Evolutionary conservation across 495 filamentous ascomycete genomes (phyloP), one percentile per base, ranked within the genome.

Genomic region (Neurospora hispaniola): DNA sequence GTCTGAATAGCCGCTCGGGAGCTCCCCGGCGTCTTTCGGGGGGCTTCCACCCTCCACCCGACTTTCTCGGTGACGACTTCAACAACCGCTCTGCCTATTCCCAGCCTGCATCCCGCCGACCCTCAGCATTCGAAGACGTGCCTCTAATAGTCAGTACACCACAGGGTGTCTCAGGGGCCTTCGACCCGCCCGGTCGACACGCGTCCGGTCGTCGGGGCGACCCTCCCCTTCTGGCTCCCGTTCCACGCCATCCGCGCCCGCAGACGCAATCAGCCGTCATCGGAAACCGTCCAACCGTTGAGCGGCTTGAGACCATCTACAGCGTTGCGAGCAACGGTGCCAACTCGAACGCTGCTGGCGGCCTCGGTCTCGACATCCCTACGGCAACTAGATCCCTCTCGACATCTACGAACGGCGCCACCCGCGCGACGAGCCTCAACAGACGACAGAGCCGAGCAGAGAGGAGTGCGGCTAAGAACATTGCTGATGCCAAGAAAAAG

Each of bases 261-360:
- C 76, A 79, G 39, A 79, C 80, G 5, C 81, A 80, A 42, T 77
- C 78, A 42, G 77, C 79, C 42, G 72, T 82, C 70, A 79, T 85
- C 23, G 54, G 54, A 38, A 66, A 35, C 27, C 83, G 85, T 11
- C 86, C 87, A 23, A 78, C 82, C 1, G 83, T 83, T 38, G 84
- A 85, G 71, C 92, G 91, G 88, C 84, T 96, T 35, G 93, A 91
- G 71, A 96, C 93, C 0, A 94, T 97, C 78, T 96, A 94, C 79
- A 89, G 89, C 42, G 82, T 96, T 14, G 91, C 91, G 0, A 91
- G 92, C 6, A 82, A 90, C 74, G 83, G 94, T 38, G 88, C 89
- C 70, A 94, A 91, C 81, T 88, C 89, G 76, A 90, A 88, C 35
- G 88, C 91, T 18, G 87, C 85, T 35, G 81, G 84, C 91, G 8